Evolutionary conservation across 2,329 filamentous ascomycete species (phyloP).

Genomic region (Dactylellina sp.): DNA sequence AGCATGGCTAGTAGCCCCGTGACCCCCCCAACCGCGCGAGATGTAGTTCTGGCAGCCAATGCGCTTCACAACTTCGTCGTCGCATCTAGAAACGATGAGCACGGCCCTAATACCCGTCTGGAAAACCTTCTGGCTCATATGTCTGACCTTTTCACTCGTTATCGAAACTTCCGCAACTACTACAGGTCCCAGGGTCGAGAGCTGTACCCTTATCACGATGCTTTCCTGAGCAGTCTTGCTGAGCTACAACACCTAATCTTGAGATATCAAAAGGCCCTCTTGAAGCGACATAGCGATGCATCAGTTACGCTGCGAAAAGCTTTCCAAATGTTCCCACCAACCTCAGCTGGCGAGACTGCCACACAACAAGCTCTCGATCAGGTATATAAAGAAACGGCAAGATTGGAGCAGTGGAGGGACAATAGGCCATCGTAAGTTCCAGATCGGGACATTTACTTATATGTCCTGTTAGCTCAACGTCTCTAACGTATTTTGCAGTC

Average conservation of each 20-base stretch:
- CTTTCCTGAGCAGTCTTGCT: constrained; percentile 9
- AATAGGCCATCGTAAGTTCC: not conserved
- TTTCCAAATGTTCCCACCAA: constrained; percentile 20
- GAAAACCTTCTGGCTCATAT: constrained; percentile 9
- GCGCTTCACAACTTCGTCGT: constrained; percentile 13
- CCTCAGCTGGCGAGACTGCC: constrained; percentile 1
- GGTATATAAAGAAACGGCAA: not conserved
- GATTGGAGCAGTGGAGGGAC: constrained; percentile 20
- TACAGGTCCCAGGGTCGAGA: not conserved
- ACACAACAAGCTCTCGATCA: constrained; percentile 4
- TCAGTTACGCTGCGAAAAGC: constrained; percentile 22
- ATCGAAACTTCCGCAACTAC: constrained; percentile 16
- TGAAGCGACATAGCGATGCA: constrained; percentile 14
- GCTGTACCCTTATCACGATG: constrained; percentile 23
- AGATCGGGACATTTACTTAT: no score
- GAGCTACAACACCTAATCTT: constrained; percentile 14
- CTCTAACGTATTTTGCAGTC: not conserved
- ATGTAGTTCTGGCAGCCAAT: constrained; percentile 14
- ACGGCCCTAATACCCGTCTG: constrained; percentile 6
- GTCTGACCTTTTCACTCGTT: constrained; percentile 11
- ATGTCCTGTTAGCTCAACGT: not conserved
- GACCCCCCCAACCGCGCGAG: not conserved
- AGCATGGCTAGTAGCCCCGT: constrained; percentile 11
- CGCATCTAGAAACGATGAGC: constrained; percentile 32
- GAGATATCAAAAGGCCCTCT: constrained; percentile 17